A percentile compares a stretch with the other conserved stretches of the same genome.
Evolutionary conservation across 192 early-diverging fungal genomes (phyloP).

Genomic region (Thamnidium elegans): DNA sequence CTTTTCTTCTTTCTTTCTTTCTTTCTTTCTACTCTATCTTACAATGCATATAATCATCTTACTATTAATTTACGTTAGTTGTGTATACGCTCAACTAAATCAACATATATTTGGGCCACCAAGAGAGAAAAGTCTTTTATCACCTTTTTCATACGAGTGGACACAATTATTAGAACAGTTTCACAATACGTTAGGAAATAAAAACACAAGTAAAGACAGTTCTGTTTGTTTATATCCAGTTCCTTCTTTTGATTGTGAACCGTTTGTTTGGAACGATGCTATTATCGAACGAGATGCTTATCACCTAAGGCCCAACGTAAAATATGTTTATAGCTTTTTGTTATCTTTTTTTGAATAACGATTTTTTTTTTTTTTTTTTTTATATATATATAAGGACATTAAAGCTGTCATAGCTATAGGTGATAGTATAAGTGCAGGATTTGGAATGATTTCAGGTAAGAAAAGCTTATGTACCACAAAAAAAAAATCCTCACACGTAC

Average conservation of each 20-base stretch:
- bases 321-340: too few relatives aligned
- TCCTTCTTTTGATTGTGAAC: constrained; percentile 38
- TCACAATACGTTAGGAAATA: constrained; percentile 40
- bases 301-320: constrained; percentile 49
- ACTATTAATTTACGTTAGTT: too few relatives aligned
- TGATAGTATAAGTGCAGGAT: constrained; percentile 56
- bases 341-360: background rate
- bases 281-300: constrained; percentile 37
- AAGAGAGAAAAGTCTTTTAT: background rate
- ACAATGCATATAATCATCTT: too few relatives aligned
- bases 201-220: constrained; percentile 23
- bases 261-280: constrained; percentile 37
- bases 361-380: background rate
- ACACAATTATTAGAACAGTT: constrained; percentile 40
- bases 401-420: constrained; percentile 48
- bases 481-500: too few relatives aligned
- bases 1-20: too few relatives aligned
- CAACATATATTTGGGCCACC: too few relatives aligned
- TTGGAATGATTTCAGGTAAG: constrained; percentile 50
- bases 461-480: too few relatives aligned
- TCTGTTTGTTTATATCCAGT: constrained; percentile 35
- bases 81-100: too few relatives aligned
- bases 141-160: constrained; percentile 43
- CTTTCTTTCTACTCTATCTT: too few relatives aligned
- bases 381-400: constrained; percentile 43